A percentile compares a stretch with the other conserved stretches of the same genome.
These are phyloP conservation scores for Pelargonium citronellum DNA, from an alignment of 441 rosid genomes.

Conservation along the genomic window DNA sequence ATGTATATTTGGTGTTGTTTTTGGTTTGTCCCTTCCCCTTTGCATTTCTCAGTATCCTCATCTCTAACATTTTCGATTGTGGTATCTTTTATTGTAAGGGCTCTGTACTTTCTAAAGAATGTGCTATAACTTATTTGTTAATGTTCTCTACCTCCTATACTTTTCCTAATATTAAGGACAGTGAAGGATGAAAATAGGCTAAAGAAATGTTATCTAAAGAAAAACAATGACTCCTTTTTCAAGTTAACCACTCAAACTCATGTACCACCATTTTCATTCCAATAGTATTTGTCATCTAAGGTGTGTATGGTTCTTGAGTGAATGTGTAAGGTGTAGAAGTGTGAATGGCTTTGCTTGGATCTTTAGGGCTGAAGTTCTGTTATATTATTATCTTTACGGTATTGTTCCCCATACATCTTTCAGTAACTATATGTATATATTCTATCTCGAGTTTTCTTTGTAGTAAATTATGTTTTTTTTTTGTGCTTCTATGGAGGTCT, in stretches of 20 bases:
- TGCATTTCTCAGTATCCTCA: neutral
- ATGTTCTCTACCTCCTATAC: neutral
- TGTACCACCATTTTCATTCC: no score
- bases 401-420: neutral
- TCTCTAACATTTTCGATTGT: neutral
- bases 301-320: neutral
- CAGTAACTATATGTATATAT: neutral
- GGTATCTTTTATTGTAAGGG: neutral
- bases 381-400: neutral
- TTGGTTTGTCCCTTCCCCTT: neutral
- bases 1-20: neutral
- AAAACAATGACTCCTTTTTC: no score
- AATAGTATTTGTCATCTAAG: no score
- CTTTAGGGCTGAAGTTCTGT: neutral
- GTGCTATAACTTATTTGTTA: neutral
- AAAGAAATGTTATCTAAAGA: neutral
- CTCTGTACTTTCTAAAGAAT: neutral
- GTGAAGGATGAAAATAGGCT: neutral
- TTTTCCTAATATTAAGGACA: neutral
- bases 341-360: neutral
- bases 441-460: neutral
- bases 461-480: neutral
- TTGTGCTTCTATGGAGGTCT: neutral
- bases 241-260: no score
- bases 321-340: constrained; percentile 1